phyloP scores from a whole-genome alignment of 108 stramenopile genomes.

The Cyclotella cryptica region DNA sequence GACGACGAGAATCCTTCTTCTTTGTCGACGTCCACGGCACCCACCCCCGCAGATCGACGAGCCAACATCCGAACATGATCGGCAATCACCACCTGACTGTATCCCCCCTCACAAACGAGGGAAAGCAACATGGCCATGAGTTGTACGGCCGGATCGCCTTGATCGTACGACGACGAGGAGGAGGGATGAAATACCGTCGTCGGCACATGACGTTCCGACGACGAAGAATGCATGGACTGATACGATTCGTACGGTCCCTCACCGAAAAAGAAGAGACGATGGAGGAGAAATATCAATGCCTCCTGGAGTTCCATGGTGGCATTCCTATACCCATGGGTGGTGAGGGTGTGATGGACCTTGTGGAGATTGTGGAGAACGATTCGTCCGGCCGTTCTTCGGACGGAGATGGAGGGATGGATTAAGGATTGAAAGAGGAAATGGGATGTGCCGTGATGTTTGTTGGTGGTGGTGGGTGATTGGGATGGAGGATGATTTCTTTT shows the following conservation, averaged over 20 bases:
- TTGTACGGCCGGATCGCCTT: slow-evolving; percentile 49
- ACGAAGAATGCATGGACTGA: no score
- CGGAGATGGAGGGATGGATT: slow-evolving; percentile 37
- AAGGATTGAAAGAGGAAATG: slow-evolving; percentile 49
- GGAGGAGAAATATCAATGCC: slow-evolving; percentile 31
- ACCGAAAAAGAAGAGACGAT: slow-evolving; percentile 26
- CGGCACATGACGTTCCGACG: not conserved
- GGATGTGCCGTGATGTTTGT: slow-evolving; percentile 26
- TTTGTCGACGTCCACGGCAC: not conserved
- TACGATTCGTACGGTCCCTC: slow-evolving; percentile 19
- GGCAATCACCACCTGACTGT: slow-evolving; percentile 28
- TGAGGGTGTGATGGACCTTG: not conserved
- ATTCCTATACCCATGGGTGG: not conserved
- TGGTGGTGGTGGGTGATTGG: not conserved
- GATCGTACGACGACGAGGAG: no score
- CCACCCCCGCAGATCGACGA: not conserved
- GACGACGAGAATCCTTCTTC: no score
- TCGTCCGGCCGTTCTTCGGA: slow-evolving; percentile 27
- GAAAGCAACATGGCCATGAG: slow-evolving; percentile 44
- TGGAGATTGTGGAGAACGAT: slow-evolving; percentile 42
- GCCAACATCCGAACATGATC: not conserved
- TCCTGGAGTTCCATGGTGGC: slow-evolving; percentile 20
- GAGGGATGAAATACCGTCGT: slow-evolving; percentile 3
- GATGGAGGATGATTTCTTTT: not conserved
- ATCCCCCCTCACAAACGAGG: slow-evolving; percentile 46